These are phyloP conservation scores for Pyrenophora seminiperda DNA, from an alignment of 2,329 filamentous ascomycete species.

Conservation along the genomic window DNA sequence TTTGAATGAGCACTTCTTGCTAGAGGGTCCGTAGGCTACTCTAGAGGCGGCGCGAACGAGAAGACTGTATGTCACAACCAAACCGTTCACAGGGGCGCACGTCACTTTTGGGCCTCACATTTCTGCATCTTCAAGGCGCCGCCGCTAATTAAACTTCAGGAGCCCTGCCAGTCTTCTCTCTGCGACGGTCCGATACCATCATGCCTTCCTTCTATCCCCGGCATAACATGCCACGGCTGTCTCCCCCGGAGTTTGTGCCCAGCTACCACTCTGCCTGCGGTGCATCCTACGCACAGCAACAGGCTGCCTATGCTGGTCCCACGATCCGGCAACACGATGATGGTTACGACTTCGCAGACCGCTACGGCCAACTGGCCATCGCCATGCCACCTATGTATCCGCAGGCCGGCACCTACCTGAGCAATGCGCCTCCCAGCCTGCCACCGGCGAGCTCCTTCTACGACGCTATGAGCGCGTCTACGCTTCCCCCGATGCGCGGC, in stretches of 20 bases:
- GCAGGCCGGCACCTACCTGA: slow-evolving; percentile 48
- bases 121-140: not conserved
- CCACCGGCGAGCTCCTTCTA: slow-evolving; percentile 50
- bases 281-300: slow-evolving; percentile 52
- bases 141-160: slow-evolving; percentile 37
- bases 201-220: slow-evolving; percentile 60
- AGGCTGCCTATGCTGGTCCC: slow-evolving; percentile 51
- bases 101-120: slow-evolving; percentile 4
- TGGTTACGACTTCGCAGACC: slow-evolving; percentile 54
- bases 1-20: slow-evolving; percentile 46
- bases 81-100: not conserved
- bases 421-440: slow-evolving; percentile 43
- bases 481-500: slow-evolving; percentile 55
- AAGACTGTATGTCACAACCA: slow-evolving; percentile 45
- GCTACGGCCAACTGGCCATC: slow-evolving; percentile 52
- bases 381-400: slow-evolving; percentile 49
- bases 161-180: slow-evolving; percentile 51
- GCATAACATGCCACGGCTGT: slow-evolving; percentile 52
- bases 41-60: slow-evolving; percentile 48
- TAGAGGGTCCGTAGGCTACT: slow-evolving; percentile 42
- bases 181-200: slow-evolving; percentile 43
- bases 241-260: slow-evolving; percentile 56
- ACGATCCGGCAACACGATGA: slow-evolving; percentile 51
- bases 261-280: slow-evolving; percentile 52
- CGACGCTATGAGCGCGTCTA: slow-evolving; percentile 52